A percentile compares a stretch with the other conserved stretches of the same genome.
phyloP scores from a whole-genome alignment of 2,329 filamentous ascomycete genomes.

The Rutstroemia sp. region DNA sequence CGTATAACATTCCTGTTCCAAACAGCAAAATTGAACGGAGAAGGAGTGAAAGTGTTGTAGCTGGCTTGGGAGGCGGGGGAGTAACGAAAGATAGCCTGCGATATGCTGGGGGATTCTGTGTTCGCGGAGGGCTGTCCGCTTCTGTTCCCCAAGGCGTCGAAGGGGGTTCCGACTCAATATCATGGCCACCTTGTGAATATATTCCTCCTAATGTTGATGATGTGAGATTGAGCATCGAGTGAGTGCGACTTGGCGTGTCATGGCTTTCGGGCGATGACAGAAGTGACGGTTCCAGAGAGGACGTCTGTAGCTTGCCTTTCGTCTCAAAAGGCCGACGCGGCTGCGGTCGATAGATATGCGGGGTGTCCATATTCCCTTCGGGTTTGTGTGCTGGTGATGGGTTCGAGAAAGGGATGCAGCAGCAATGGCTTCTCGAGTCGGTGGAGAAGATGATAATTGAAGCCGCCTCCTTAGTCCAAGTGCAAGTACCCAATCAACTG shows the following conservation, averaged over 20 bases:
- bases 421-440: background rate
- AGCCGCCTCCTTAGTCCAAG: background rate
- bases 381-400: background rate
- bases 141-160: slow-evolving; percentile 74
- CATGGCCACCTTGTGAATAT: slow-evolving; percentile 62
- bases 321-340: slow-evolving; percentile 66
- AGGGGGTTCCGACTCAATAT: slow-evolving; percentile 42
- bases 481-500: background rate
- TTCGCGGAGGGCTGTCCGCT: slow-evolving; percentile 54
- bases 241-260: slow-evolving; percentile 57
- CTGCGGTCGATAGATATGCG: slow-evolving; percentile 55
- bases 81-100: slow-evolving; percentile 16
- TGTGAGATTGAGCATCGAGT: slow-evolving; percentile 79
- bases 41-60: slow-evolving; percentile 36
- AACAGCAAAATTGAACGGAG: slow-evolving; percentile 64
- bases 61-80: slow-evolving; percentile 24
- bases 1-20: slow-evolving; percentile 73
- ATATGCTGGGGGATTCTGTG: slow-evolving; percentile 1
- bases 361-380: slow-evolving; percentile 4
- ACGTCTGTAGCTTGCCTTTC: slow-evolving; percentile 31
- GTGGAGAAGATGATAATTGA: background rate
- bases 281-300: slow-evolving; percentile 43
- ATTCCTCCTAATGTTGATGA: slow-evolving; percentile 88
- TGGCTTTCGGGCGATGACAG: slow-evolving; percentile 46
- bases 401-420: background rate